A percentile compares a stretch with the other conserved stretches of the same genome.
Evolutionary conservation across 1,139 yeast genomes (phyloP).

Genomic region (Magnusiomyces tetraspermus): DNA sequence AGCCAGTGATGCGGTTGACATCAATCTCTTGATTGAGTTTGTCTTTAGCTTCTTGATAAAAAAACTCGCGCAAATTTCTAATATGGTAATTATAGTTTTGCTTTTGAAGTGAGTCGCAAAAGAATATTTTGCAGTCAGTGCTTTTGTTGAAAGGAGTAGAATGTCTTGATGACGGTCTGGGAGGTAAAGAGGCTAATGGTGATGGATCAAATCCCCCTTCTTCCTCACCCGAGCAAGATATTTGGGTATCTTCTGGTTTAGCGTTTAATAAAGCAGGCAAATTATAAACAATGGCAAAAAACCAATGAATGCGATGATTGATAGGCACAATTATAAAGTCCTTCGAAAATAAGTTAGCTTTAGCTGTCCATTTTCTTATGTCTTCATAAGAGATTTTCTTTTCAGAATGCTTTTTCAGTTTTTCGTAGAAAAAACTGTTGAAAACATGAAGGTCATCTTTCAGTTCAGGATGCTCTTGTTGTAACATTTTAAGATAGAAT

Average conservation of each 20-base stretch:
- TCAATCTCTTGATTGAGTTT: conserved; percentile 43
- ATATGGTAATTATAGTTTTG: conserved; percentile 44
- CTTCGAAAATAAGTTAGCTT: conserved; percentile 52
- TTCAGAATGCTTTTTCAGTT: conserved; percentile 35
- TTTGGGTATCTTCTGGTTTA: background rate
- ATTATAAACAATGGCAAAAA: conserved; percentile 42
- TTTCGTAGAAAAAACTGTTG: conserved; percentile 77
- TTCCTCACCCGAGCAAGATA: too few species aligned
- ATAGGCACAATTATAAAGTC: conserved; percentile 70
- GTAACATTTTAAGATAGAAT: conserved; percentile 30
- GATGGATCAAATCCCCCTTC: too few species aligned
- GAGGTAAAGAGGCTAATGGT: too few species aligned
- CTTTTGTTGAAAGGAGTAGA: conserved; percentile 4
- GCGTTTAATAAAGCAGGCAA: conserved; percentile 19
- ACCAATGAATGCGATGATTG: conserved; percentile 79
- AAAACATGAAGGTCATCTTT: conserved; percentile 47
- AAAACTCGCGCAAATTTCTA: conserved; percentile 49
- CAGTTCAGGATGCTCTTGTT: conserved; percentile 10
- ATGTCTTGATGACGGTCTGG: too few species aligned
- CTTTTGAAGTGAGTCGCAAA: conserved; percentile 61
- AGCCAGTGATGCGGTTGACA: conserved; percentile 35
- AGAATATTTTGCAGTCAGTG: conserved; percentile 36
- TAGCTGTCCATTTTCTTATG: conserved; percentile 71
- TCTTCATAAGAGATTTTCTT: conserved; percentile 43
- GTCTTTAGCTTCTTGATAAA: conserved; percentile 64